phyloP scores from a whole-genome alignment of 1,284 basidiomycete species.

The Violaceomyces palustris region DNA sequence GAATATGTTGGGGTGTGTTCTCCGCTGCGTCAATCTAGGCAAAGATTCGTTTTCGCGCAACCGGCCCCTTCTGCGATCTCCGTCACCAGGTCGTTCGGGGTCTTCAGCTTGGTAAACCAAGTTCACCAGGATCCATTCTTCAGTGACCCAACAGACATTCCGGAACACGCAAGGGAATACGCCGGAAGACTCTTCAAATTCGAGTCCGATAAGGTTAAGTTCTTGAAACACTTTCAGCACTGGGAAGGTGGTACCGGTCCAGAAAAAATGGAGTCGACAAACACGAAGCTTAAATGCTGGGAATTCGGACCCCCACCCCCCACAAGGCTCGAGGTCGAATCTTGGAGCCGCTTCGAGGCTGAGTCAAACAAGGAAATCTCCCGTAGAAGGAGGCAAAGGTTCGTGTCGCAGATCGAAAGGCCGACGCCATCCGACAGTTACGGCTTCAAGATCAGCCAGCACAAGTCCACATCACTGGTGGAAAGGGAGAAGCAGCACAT shows the following conservation, averaged over 20 bases:
- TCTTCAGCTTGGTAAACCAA: slow-evolving; percentile 60
- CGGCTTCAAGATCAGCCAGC: slow-evolving; percentile 53
- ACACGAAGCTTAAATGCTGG: slow-evolving; percentile 56
- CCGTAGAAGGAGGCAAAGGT: slow-evolving; percentile 11
- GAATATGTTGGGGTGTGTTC: too few species aligned
- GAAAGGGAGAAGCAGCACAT: slow-evolving; percentile 68
- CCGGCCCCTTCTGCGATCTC: slow-evolving; percentile 10
- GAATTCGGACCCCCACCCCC: slow-evolving; percentile 38
- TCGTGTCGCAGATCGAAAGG: slow-evolving; percentile 63
- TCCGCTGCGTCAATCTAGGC: too few species aligned
- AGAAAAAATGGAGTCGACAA: neutral
- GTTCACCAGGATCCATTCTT: slow-evolving; percentile 65
- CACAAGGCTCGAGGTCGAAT: slow-evolving; percentile 16
- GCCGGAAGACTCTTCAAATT: slow-evolving; percentile 72
- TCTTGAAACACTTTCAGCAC: slow-evolving; percentile 50
- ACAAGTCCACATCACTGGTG: slow-evolving; percentile 21
- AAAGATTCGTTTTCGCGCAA: too few species aligned
- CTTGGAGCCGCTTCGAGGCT: slow-evolving; percentile 23
- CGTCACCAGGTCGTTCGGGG: slow-evolving; percentile 60
- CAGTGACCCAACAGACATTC: slow-evolving; percentile 63
- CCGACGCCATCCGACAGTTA: slow-evolving; percentile 69
- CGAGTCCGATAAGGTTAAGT: slow-evolving; percentile 54
- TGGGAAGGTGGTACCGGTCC: slow-evolving; percentile 7
- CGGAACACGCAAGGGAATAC: slow-evolving; percentile 67
- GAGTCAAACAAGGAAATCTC: slow-evolving; percentile 14